phyloP scores from a whole-genome alignment of 108 stramenopile species.

The Skeletonema marinoi region DNA sequence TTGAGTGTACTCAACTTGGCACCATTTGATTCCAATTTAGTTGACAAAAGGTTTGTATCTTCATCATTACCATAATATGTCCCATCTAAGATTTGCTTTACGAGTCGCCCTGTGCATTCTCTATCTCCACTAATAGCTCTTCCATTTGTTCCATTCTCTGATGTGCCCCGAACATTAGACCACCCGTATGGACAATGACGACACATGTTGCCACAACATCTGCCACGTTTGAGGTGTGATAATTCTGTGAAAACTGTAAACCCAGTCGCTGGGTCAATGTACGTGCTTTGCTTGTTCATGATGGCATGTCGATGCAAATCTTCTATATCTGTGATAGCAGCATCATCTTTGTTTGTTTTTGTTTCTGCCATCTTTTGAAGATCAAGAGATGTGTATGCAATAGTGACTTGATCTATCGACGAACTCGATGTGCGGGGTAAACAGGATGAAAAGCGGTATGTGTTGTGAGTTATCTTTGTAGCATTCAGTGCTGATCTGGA shows the following conservation, averaged over 20 bases:
- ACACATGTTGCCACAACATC: constrained; percentile 93
- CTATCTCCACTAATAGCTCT: constrained; percentile 63
- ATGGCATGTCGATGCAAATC: constrained; percentile 69
- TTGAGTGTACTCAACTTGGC: neutral
- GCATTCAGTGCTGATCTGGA: constrained; percentile 1
- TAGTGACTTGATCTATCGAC: neutral
- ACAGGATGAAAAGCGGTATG: neutral
- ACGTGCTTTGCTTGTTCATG: constrained; percentile 59
- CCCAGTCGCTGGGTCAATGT: constrained; percentile 87
- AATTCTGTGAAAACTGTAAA: constrained; percentile 89
- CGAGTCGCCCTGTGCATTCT: constrained; percentile 24
- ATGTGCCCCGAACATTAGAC: constrained; percentile 61
- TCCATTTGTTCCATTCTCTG: neutral
- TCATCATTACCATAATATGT: constrained; percentile 39
- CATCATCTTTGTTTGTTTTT: neutral
- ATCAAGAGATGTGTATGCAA: neutral
- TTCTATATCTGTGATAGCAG: constrained; percentile 66
- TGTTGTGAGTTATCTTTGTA: neutral
- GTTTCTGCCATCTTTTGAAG: neutral
- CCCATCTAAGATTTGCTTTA: constrained; percentile 41
- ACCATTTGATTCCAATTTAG: neutral
- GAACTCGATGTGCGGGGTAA: neutral
- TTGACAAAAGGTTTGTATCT: neutral
- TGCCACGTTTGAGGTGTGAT: constrained; percentile 82
- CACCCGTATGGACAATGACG: constrained; percentile 94